These are phyloP conservation scores for Aspergillus amoenus DNA, from an alignment of 2,329 filamentous ascomycete species.

Conservation along the genomic window DNA sequence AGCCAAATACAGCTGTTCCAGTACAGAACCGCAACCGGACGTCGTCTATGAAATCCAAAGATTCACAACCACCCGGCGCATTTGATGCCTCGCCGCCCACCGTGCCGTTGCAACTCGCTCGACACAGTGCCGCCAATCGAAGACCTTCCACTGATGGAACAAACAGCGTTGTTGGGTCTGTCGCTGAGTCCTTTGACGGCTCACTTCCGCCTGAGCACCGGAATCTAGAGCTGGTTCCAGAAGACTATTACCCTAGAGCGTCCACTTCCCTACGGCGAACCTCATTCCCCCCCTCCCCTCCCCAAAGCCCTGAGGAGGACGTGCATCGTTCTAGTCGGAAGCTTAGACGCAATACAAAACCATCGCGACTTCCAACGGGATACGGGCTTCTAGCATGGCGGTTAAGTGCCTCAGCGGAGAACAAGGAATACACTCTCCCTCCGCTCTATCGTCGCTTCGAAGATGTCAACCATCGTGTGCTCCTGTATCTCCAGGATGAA, in stretches of 20 bases:
- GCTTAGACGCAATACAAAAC: slow-evolving; percentile 23
- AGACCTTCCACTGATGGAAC: slow-evolving; percentile 22
- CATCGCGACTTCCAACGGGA: slow-evolving; percentile 29
- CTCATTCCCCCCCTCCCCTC: slow-evolving; percentile 33
- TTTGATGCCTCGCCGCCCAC: slow-evolving; percentile 26
- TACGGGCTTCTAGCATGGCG: slow-evolving; percentile 37
- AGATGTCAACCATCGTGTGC: slow-evolving; percentile 74
- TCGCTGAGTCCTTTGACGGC: slow-evolving; percentile 14
- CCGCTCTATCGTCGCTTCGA: slow-evolving; percentile 84
- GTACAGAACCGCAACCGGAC: slow-evolving; percentile 28
- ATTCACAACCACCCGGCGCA: slow-evolving; percentile 26
- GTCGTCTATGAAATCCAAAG: slow-evolving; percentile 32
- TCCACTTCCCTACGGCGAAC: slow-evolving; percentile 20
- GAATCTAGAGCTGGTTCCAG: slow-evolving; percentile 34
- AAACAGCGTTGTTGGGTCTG: slow-evolving; percentile 17
- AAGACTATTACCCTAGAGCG: slow-evolving; percentile 32
- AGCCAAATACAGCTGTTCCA: slow-evolving; percentile 9
- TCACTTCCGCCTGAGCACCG: slow-evolving; percentile 24
- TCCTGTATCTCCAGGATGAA: slow-evolving; percentile 84
- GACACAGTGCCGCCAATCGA: slow-evolving; percentile 21
- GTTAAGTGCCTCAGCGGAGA: slow-evolving; percentile 28
- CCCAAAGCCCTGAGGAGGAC: slow-evolving; percentile 33
- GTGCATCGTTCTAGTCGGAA: slow-evolving; percentile 21
- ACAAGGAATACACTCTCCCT: slow-evolving; percentile 30
- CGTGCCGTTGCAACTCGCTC: slow-evolving; percentile 27